These are phyloP conservation scores for Aspergillus puulaauensis DNA, from an alignment of 2,329 filamentous ascomycete species.

Conservation along the genomic window DNA sequence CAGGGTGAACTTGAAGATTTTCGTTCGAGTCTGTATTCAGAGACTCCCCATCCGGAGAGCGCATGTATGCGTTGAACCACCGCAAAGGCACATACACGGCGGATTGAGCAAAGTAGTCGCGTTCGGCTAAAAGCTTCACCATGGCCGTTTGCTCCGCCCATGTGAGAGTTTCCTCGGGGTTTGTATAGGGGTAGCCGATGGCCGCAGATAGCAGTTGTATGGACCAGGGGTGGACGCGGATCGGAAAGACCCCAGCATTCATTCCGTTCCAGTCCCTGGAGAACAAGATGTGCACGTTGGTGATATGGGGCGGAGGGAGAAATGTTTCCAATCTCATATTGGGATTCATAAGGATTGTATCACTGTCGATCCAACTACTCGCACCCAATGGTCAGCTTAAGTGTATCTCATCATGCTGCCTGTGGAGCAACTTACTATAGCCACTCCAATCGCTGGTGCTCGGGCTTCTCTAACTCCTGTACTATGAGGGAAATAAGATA, in stretches of 20 bases:
- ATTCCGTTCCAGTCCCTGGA: conserved; percentile 34
- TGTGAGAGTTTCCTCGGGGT: conserved; percentile 22
- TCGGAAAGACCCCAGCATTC: conserved; percentile 35
- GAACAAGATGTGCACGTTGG: conserved; percentile 31
- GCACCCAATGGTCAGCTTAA: not conserved
- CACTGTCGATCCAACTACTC: conserved; percentile 34
- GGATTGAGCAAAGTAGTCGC: conserved; percentile 14
- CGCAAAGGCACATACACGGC: conserved; percentile 15
- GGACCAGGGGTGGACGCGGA: conserved; percentile 36
- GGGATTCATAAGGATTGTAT: conserved; percentile 35
- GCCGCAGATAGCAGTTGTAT: conserved; percentile 29
- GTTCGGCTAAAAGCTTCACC: conserved; percentile 3
- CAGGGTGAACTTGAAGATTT: conserved; percentile 13
- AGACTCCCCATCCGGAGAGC: conserved; percentile 3
- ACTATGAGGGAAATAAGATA: conserved; percentile 40
- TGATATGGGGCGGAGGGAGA: conserved; percentile 30
- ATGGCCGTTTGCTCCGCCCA: conserved; percentile 19
- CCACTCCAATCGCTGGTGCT: conserved; percentile 29
- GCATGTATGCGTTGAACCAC: conserved; percentile 21
- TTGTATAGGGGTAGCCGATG: conserved; percentile 25
- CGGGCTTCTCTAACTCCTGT: conserved; percentile 29
- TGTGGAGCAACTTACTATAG: conserved; percentile 25
- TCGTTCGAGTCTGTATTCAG: conserved; percentile 4
- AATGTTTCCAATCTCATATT: conserved; percentile 35
- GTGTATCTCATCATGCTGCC: not conserved